Evolutionary conservation across 164 flowering plant species (phyloP), one percentile per base, ranked within the genome.

Genomic region (Magnolia kwangsiensis): DNA sequence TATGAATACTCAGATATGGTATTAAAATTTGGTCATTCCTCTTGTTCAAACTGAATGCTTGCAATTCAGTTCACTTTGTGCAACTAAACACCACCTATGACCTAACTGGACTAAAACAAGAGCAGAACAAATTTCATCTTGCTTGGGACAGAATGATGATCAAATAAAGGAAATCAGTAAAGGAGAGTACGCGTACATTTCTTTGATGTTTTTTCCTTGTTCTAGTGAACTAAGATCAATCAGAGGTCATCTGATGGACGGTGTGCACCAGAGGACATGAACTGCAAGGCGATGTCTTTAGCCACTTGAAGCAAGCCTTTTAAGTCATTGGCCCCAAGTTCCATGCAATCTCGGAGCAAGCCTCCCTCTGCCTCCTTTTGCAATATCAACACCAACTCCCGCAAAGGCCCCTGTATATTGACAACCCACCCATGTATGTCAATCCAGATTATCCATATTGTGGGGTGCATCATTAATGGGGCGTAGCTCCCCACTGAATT

Each of bases 281-380:
- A 50, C 13, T 67, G 51, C 24, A 50, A 50, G 9, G 21, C 16
- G 4, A 76, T n/a, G 18, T 71, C 79, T 10, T 50, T 71, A 31
- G 70, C 79, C 27, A 77, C 74, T 50, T 63, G 59, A 77, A 77
- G 18, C 69, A 77, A n/a, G 37, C 74, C 79, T 23, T 77, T 71
- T 63, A 77, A 72, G 65, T 77, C 79, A 63, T 63, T 50, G 20
- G 64, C 69, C 6, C 79, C 75, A 19, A 77, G 37, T 19, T 77
- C 70, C n/a, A 77, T 14, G 50, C 79, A 77, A 50, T 77, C 79
- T 27, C 19, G 49, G 14, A 77, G 19, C 49, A 77, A 50, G 24
- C 51, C 71, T 11, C 79, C 79, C 69, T 77, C 71, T 23, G 27
- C 79, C 79, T 63, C 79, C 63, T 71, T 51, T 37, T 71, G 79